A percentile compares a stretch with the other conserved stretches of the same genome.
phyloP scores from a whole-genome alignment of 2,329 filamentous ascomycete genomes.

The Xylaria sp. region DNA sequence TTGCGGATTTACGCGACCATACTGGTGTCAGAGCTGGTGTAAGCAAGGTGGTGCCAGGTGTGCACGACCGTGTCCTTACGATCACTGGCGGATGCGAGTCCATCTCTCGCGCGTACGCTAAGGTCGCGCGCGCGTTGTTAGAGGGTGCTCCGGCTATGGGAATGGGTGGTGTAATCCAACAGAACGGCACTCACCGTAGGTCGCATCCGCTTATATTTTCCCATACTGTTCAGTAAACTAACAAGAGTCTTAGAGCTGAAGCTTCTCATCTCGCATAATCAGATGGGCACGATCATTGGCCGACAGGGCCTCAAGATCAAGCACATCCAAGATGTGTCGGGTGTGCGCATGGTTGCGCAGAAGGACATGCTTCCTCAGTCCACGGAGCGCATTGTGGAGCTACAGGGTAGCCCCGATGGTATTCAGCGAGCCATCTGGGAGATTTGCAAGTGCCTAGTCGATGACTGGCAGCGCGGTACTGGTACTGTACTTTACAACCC shows the following conservation, averaged over 20 bases:
- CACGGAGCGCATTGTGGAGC: constrained; percentile 94
- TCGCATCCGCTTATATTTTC: constrained; percentile 12
- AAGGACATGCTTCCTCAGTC: constrained; percentile 99
- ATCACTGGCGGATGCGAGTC: constrained; percentile 86
- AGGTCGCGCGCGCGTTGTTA: constrained; percentile 84
- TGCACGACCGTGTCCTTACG: constrained; percentile 93
- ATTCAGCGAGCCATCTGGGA: constrained; percentile 98
- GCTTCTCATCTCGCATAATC: constrained; percentile 97
- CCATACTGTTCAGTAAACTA: constrained; percentile 6
- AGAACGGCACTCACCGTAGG: constrained; percentile 92
- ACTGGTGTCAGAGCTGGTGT: constrained; percentile 97
- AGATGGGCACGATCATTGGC: constrained; percentile 99
- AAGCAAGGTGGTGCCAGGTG: constrained; percentile 96
- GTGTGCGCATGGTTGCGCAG: constrained; percentile 97
- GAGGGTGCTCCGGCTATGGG: constrained; percentile 93
- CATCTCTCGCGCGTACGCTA: constrained; percentile 85
- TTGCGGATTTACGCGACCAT: constrained; percentile 92
- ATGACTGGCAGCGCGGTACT: constrained; percentile 95
- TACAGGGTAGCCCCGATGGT: constrained; percentile 89
- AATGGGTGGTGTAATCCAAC: constrained; percentile 86
- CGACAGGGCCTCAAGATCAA: constrained; percentile 97
- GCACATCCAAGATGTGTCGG: constrained; percentile 94
- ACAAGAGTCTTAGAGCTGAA: constrained; percentile 68
- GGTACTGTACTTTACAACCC: constrained; percentile 98
- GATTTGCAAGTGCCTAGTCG: constrained; percentile 96